phyloP scores from a whole-genome alignment of 495 filamentous ascomycete species.

The Podospora conica region DNA sequence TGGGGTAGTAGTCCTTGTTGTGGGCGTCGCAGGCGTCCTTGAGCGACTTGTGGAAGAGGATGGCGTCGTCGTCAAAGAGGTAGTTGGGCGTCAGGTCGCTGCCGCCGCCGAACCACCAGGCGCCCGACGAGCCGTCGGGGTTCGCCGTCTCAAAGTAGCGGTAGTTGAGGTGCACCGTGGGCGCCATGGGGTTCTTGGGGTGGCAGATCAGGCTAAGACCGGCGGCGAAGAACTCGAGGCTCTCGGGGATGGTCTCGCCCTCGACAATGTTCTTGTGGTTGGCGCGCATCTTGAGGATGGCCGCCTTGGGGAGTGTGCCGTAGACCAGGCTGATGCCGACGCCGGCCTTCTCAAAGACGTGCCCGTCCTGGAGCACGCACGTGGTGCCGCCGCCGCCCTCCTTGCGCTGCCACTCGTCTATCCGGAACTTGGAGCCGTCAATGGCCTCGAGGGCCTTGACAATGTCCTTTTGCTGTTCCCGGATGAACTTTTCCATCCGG shows the following conservation, averaged over 20 bases:
- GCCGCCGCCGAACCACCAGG: conserved; percentile 98
- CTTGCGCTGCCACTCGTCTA: conserved; percentile 82
- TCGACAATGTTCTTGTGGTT: conserved; percentile 88
- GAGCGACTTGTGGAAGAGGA: conserved; percentile 91
- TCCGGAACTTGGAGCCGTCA: conserved; percentile 72
- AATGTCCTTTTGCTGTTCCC: conserved; percentile 82
- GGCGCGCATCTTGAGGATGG: conserved; percentile 87
- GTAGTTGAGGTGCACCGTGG: conserved; percentile 98
- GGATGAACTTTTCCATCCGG: conserved; percentile 94
- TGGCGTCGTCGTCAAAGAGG: conserved; percentile 92
- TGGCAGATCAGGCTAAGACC: conserved; percentile 90
- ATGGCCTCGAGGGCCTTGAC: conserved; percentile 71
- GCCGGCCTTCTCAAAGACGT: conserved; percentile 97
- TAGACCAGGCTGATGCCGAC: conserved; percentile 95
- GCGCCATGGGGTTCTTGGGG: conserved; percentile 90
- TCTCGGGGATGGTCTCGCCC: conserved; percentile 51
- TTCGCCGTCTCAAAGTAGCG: conserved; percentile 96
- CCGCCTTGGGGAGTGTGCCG: conserved; percentile 78
- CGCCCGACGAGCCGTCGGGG: conserved; percentile 60
- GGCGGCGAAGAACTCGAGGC: conserved; percentile 88
- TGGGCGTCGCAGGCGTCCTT: conserved; percentile 93
- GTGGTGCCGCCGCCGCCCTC: conserved; percentile 78
- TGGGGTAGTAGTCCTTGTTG: conserved; percentile 84
- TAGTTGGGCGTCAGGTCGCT: conserved; percentile 91
- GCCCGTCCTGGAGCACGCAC: conserved; percentile 90